These are phyloP conservation scores for Aspergillus avenaceus DNA, from an alignment of 495 filamentous ascomycete species.

Conservation along the genomic window DNA sequence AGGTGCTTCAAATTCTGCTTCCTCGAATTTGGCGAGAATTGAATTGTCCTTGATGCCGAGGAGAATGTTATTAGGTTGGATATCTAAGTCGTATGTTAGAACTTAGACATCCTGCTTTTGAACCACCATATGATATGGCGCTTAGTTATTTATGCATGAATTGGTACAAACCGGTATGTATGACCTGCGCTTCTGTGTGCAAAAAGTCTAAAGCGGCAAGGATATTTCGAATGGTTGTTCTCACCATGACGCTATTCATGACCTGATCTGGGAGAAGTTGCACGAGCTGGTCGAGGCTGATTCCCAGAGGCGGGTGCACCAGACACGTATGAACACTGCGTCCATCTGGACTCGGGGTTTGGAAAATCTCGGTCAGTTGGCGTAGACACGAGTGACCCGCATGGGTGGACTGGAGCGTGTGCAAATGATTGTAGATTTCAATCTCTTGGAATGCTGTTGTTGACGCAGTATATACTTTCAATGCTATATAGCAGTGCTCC, in stretches of 20 bases:
- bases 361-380: constrained; percentile 30
- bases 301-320: constrained; percentile 36
- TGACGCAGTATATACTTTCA: constrained; percentile 25
- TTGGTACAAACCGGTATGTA: constrained; percentile 40
- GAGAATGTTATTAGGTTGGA: constrained; percentile 28
- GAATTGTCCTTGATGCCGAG: constrained; percentile 27
- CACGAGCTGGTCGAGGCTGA: constrained; percentile 21
- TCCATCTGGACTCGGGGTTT: constrained; percentile 26
- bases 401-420: constrained; percentile 21
- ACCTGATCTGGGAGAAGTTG: constrained; percentile 18
- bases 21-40: constrained; percentile 21
- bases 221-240: constrained; percentile 21
- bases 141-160: neutral
- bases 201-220: constrained; percentile 39
- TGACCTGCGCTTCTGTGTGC: constrained; percentile 35
- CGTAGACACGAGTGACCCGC: constrained; percentile 28
- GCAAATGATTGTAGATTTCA: constrained; percentile 28
- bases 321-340: constrained; percentile 31
- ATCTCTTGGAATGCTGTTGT: constrained; percentile 24
- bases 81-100: constrained; percentile 14
- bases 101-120: no score
- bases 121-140: neutral
- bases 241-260: constrained; percentile 16
- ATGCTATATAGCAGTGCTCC: constrained; percentile 26
- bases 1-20: constrained; percentile 21